Percentiles rank a stretch among this genome's conserved stretches.
phyloP scores from a whole-genome alignment of 192 early-diverging fungal genomes.

The Dimargaris xerosporica region DNA sequence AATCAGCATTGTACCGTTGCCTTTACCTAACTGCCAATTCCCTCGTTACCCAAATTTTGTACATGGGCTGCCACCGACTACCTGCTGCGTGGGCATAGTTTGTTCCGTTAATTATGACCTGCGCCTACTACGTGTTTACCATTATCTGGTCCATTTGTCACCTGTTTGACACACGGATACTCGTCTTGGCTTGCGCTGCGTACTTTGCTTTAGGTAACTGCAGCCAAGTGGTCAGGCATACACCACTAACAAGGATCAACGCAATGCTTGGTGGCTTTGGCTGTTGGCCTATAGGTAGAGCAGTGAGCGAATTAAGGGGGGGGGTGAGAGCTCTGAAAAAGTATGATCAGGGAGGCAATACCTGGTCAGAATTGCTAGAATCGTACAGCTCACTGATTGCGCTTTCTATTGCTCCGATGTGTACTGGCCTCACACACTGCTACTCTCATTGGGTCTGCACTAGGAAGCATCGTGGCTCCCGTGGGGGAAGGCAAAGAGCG shows the following conservation, averaged over 20 bases:
- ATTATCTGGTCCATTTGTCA: background rate
- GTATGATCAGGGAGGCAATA: background rate
- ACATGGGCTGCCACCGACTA: background rate
- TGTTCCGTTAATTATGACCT: background rate
- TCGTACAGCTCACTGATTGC: background rate
- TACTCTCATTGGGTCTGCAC: background rate
- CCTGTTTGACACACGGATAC: background rate
- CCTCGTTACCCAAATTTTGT: background rate
- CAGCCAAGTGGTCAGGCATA: background rate
- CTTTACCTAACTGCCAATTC: background rate
- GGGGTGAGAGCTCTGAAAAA: background rate
- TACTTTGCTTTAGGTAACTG: slow-evolving; percentile 4
- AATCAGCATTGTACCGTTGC: background rate
- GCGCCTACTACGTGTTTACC: background rate
- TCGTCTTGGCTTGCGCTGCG: background rate
- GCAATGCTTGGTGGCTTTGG: background rate
- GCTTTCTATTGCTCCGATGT: background rate
- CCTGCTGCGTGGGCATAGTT: background rate
- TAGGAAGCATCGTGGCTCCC: slow-evolving; percentile 3
- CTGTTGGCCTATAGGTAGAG: background rate
- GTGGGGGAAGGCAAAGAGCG: background rate
- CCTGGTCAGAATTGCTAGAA: background rate
- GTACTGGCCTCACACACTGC: background rate
- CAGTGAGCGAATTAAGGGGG: background rate
- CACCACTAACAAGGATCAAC: background rate